These are phyloP conservation scores for Guillardia theta DNA, from an alignment of 78 protist genomes.

Conservation along the genomic window DNA sequence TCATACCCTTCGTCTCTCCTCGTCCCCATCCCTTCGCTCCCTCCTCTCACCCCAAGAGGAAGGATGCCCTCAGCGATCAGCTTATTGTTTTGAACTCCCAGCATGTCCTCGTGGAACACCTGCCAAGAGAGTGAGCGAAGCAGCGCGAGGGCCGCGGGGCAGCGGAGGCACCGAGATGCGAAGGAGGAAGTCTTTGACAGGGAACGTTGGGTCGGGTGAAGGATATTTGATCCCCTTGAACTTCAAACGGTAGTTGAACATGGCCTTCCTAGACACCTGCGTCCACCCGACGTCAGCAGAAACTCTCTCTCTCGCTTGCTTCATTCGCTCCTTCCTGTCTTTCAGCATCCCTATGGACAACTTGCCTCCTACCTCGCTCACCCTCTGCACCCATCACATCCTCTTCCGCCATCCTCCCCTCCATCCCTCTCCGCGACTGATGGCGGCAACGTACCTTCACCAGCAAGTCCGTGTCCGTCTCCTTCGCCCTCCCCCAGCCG, in stretches of 20 bases:
- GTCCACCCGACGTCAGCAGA: too few species aligned
- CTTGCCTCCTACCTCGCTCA: too few species aligned
- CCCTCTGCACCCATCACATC: too few species aligned
- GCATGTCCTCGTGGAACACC: neutral
- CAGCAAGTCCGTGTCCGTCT: neutral
- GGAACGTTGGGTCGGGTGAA: constrained; percentile 17
- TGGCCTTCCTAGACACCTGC: neutral
- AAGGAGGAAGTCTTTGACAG: neutral
- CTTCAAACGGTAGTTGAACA: constrained; percentile 33
- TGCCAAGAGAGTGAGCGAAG: neutral
- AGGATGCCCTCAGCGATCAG: neutral
- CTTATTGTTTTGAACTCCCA: too few species aligned
- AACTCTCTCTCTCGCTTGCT: too few species aligned
- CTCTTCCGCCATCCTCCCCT: too few species aligned
- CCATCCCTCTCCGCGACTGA: too few species aligned
- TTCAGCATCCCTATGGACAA: too few species aligned
- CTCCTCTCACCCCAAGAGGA: neutral
- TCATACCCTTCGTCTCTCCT: too few species aligned
- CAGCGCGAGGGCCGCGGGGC: neutral
- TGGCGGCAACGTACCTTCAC: neutral
- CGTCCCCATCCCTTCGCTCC: too few species aligned
- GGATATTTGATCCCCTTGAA: constrained; percentile 27
- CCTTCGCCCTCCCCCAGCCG: neutral
- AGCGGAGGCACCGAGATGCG: neutral
- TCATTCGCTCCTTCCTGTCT: too few species aligned